A percentile compares a stretch with the other conserved stretches of the same genome.
These are phyloP conservation scores for Fusarium chuoi DNA, from an alignment of 2,329 filamentous ascomycete genomes.

Conservation along the genomic window DNA sequence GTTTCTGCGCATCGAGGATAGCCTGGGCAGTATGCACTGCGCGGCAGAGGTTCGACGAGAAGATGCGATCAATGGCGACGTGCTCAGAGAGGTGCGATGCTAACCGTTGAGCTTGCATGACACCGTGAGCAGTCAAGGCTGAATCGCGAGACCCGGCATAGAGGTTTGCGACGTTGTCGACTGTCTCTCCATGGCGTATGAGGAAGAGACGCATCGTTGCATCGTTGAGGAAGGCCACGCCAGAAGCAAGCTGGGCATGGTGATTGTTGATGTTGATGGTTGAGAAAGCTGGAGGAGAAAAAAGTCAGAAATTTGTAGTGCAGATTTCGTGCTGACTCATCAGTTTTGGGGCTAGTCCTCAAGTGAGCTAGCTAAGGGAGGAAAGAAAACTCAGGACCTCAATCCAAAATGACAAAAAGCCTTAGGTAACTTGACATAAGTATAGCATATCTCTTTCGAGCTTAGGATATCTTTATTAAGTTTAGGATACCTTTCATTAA, in stretches of 20 bases:
- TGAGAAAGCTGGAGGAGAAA: background rate
- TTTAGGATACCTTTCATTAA: too few species aligned
- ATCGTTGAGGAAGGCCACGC: slow-evolving; percentile 33
- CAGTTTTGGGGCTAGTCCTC: background rate
- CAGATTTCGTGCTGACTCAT: slow-evolving; percentile 31
- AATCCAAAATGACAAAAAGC: too few species aligned
- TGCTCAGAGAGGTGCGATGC: slow-evolving; percentile 66
- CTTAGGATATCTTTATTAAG: too few species aligned
- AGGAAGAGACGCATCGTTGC: slow-evolving; percentile 68
- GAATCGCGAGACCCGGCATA: slow-evolving; percentile 87
- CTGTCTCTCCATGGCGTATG: slow-evolving; percentile 88
- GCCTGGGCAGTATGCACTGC: slow-evolving; percentile 77
- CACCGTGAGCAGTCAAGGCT: slow-evolving; percentile 81
- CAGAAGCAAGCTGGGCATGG: slow-evolving; percentile 37
- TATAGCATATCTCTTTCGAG: too few species aligned
- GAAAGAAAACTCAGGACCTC: too few species aligned
- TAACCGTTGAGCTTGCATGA: slow-evolving; percentile 79
- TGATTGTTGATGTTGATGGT: slow-evolving; percentile 25
- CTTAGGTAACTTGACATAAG: too few species aligned
- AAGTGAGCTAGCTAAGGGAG: background rate
- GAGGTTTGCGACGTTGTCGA: slow-evolving; percentile 84
- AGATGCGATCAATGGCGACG: slow-evolving; percentile 68
- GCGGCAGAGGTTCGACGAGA: slow-evolving; percentile 81
- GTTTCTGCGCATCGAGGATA: slow-evolving; percentile 66
- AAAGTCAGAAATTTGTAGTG: slow-evolving; percentile 38